Conservation (phyloP, 441 rosid species). For the California macrophylla region DNA sequence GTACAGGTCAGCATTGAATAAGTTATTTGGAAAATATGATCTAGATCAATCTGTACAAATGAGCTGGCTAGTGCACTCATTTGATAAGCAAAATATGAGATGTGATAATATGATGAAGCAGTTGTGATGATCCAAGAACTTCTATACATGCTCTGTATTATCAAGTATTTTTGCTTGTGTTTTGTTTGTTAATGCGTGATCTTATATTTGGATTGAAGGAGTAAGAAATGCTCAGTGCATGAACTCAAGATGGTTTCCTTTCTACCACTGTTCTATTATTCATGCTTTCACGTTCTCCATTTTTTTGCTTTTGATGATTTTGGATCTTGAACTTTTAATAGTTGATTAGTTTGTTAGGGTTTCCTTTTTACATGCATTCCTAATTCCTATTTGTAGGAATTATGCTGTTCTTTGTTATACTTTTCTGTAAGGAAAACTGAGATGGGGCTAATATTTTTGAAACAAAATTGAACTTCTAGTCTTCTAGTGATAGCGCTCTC, state of each 20-base stretch:
- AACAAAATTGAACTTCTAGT: background rate
- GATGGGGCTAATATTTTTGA: background rate
- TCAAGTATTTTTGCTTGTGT: background rate
- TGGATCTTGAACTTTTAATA: background rate
- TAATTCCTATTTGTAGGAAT: background rate
- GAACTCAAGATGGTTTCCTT: background rate
- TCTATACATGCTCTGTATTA: background rate
- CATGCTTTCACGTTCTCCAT: background rate
- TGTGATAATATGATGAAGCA: background rate
- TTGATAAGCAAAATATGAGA: background rate
- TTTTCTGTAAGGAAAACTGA: no score
- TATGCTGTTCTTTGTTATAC: background rate
- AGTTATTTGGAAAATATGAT: background rate
- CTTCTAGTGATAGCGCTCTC: background rate
- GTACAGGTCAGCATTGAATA: slow-evolving; percentile 50
- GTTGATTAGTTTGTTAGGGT: background rate
- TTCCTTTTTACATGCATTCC: no score
- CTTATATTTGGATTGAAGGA: background rate
- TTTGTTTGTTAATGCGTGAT: background rate
- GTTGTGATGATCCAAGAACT: background rate
- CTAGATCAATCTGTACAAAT: background rate
- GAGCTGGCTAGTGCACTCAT: background rate
- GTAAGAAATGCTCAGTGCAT: background rate
- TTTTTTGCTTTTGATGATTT: background rate
- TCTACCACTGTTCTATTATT: background rate